Conservation (phyloP, 2,329 filamentous ascomycete species). For the Calonectria pseudoturangicola region DNA sequence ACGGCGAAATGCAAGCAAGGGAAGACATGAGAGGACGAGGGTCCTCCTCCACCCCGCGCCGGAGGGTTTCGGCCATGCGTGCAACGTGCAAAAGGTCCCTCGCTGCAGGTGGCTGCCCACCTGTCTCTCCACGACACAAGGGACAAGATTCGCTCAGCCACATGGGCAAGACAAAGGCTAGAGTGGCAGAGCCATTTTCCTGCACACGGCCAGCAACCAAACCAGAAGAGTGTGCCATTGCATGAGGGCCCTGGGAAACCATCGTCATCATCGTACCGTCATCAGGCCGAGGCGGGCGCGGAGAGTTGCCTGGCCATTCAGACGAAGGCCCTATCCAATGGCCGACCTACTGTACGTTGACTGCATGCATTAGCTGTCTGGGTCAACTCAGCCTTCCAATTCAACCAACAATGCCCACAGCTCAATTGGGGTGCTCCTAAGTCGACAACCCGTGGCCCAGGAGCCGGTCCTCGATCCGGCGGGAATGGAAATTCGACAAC, state of each 20-base stretch:
- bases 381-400: constrained; percentile 14
- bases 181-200: constrained; percentile 27
- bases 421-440: background rate
- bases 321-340: constrained; percentile 28
- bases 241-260: constrained; percentile 17
- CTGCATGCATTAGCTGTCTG: constrained; percentile 37
- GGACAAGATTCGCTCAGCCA: constrained; percentile 14
- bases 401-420: constrained; percentile 18
- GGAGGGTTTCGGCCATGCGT: constrained; percentile 30
- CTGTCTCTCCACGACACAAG: constrained; percentile 15
- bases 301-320: constrained; percentile 35
- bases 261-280: constrained; percentile 36
- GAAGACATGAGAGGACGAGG: constrained; percentile 4
- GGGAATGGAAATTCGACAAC: constrained; percentile 15
- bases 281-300: constrained; percentile 26
- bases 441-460: background rate
- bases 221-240: constrained; percentile 7
- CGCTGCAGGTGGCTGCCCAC: constrained; percentile 27
- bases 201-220: constrained; percentile 21
- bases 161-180: constrained; percentile 5
- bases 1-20: constrained; percentile 18
- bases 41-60: constrained; percentile 15
- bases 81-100: constrained; percentile 30
- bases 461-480: constrained; percentile 2
- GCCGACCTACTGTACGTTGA: background rate